Conservation (phyloP, 2,329 filamentous ascomycete species). For the Eurotiales sp. region DNA sequence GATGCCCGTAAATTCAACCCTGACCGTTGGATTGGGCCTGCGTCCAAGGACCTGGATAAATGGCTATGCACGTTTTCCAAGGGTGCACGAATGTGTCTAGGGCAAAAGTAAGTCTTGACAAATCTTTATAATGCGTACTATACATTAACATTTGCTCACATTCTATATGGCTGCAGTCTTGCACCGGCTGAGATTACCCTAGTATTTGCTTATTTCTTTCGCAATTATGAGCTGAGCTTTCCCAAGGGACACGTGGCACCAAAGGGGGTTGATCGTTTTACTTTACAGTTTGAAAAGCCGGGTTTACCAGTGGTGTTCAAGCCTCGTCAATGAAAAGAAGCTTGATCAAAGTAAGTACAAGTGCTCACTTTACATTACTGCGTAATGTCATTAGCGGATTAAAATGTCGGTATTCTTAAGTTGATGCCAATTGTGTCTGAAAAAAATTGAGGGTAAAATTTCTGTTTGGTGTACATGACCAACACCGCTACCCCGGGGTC, state of each 20-base stretch:
- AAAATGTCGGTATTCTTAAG: too few relatives aligned
- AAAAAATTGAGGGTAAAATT: too few relatives aligned
- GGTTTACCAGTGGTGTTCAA: not conserved
- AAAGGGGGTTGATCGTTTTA: not conserved
- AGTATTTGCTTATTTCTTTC: not conserved
- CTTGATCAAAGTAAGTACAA: too few relatives aligned
- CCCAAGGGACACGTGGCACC: not conserved
- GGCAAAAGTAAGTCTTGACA: conserved; percentile 1
- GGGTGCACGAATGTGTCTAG: not conserved
- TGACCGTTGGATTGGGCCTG: not conserved
- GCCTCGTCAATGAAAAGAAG: not conserved
- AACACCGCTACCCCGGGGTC: too few relatives aligned
- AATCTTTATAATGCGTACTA: not conserved
- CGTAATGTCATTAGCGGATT: too few relatives aligned
- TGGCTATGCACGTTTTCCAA: not conserved
- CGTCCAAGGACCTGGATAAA: not conserved
- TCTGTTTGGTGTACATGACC: too few relatives aligned
- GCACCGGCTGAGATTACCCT: not conserved
- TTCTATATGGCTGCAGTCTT: not conserved
- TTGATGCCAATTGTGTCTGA: too few relatives aligned
- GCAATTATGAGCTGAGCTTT: not conserved
- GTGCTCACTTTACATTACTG: too few relatives aligned
- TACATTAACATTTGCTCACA: not conserved
- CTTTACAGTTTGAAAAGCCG: not conserved
- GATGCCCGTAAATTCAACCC: not conserved